Conservation (phyloP, 2,329 filamentous ascomycete genomes). For the Aspergillus hiratsukae region DNA sequence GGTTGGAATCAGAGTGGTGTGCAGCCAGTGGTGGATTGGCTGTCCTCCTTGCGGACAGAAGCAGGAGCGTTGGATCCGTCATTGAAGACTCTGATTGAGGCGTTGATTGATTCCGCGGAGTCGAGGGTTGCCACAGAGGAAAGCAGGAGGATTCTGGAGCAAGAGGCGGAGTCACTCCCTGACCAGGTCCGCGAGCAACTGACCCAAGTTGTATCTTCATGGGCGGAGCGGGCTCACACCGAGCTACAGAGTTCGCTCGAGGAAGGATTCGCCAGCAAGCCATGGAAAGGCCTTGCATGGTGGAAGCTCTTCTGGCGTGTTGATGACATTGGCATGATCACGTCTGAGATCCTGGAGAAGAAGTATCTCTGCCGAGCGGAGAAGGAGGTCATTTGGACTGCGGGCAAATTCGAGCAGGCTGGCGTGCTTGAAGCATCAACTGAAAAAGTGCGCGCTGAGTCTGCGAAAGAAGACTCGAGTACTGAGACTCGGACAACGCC, state of each 20-base stretch:
- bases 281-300: conserved; percentile 81
- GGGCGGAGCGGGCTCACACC: conserved; percentile 75
- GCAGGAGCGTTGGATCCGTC: conserved; percentile 59
- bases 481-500: conserved; percentile 3
- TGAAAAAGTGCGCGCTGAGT: not conserved
- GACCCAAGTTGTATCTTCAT: conserved; percentile 58
- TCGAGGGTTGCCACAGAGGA: conserved; percentile 27
- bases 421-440: conserved; percentile 44
- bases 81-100: conserved; percentile 62
- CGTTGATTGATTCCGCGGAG: conserved; percentile 52
- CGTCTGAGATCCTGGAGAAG: conserved; percentile 70
- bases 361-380: conserved; percentile 76
- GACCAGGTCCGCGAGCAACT: conserved; percentile 48
- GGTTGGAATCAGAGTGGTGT: conserved; percentile 71
- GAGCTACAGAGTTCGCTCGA: conserved; percentile 80
- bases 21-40: conserved; percentile 61
- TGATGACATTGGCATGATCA: conserved; percentile 83
- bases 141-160: conserved; percentile 23
- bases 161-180: conserved; percentile 34
- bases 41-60: conserved; percentile 36
- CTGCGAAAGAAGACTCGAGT: conserved; percentile 14
- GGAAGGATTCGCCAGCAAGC: conserved; percentile 66
- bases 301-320: conserved; percentile 95
- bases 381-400: conserved; percentile 74
- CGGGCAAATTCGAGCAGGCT: conserved; percentile 68